Percentiles rank a stretch among this genome's conserved stretches.
These are phyloP conservation scores for Cryptococcus depauperatus DNA, from an alignment of 1,284 basidiomycete species.

Conservation along the genomic window DNA sequence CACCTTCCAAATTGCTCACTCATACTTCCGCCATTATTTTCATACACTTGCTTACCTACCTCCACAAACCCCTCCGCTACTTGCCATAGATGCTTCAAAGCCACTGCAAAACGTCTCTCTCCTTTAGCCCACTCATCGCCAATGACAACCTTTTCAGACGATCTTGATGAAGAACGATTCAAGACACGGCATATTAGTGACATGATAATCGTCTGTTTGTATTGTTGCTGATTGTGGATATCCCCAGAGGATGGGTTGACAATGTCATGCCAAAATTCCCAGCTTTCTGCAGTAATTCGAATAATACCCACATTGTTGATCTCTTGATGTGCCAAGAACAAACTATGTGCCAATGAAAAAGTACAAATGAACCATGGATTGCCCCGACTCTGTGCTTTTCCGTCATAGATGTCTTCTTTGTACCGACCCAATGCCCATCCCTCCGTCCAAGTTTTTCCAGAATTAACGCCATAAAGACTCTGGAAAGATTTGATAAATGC, in stretches of 20 bases:
- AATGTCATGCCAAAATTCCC: conserved; percentile 40
- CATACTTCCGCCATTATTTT: conserved; percentile 32
- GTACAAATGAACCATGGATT: conserved; percentile 49
- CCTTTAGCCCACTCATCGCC: conserved; percentile 3
- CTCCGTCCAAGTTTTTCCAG: conserved; percentile 19
- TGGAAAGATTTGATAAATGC: conserved; percentile 38
- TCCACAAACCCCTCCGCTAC: conserved; percentile 40
- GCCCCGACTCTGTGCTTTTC: conserved; percentile 36
- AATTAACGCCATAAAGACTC: conserved; percentile 44
- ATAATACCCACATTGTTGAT: conserved; percentile 21
- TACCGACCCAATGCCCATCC: conserved; percentile 47
- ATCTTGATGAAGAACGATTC: no score
- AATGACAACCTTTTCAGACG: background rate
- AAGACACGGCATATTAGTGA: no score
- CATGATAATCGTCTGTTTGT: no score
- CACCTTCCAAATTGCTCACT: conserved; percentile 46
- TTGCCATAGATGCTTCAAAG: conserved; percentile 20
- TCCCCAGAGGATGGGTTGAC: conserved; percentile 6
- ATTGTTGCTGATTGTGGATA: no score
- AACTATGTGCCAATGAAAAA: conserved; percentile 42
- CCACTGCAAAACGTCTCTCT: conserved; percentile 14
- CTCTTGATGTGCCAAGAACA: conserved; percentile 32
- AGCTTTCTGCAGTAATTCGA: conserved; percentile 18
- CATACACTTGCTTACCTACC: conserved; percentile 24
- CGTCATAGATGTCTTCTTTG: conserved; percentile 47